Base-by-base conservation (phyloP, 2,329 filamentous ascomycete genomes). In the Fusarium sp. region DNA sequence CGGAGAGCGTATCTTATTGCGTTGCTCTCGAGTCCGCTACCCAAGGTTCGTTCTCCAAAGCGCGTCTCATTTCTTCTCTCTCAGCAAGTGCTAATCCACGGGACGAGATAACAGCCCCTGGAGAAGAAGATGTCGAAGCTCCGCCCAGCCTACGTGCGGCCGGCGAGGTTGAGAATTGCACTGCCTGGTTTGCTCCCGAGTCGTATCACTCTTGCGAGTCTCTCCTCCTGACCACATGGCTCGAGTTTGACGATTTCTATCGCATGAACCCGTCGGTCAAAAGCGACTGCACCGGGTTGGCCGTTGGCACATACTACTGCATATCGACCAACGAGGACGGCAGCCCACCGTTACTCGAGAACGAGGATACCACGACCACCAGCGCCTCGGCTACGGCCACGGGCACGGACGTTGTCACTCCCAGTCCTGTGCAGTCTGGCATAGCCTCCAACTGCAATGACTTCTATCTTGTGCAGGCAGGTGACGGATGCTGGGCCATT, bases 221-320 rank as follows among this genome's bases (percentile, higher is more conserved):
- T 0, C 8, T 59, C 11, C 33, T 69, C 40, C n/a, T 42, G 4
- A 57, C n/a, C 11, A 50, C 47, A 14, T 63, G 38, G 27, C 52
- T 61, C 40, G n/a, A 57, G 4, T 58, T 72, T 25, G 57, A 65
- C 5, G 25, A 63, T 13, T 72, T 72, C 50, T 67, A 59, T 18
- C 8, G 11, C 16, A 69, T 71, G 68, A 71, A 71, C 50, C 68
- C 65, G 18, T 60, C 50, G 6, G 59, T 73, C 22, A 35, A 40
- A n/a, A 52, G 27, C 16, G 58, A 63, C 31, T 73, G 70, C 22
- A 63, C 62, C 14, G 65, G 61, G 14, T 35, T 73, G 22, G 33
- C 58, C 20, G 27, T 66, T 20, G 68, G 70, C 47, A 73, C 70
- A 25, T 68, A 63, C 31, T 73, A 73, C 29, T 71, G 65, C 52